Evolutionary conservation across 768 basidiomycete genomes (phyloP), one percentile per base, ranked within the genome.

Genomic region (Xerocomus spinulosus): DNA sequence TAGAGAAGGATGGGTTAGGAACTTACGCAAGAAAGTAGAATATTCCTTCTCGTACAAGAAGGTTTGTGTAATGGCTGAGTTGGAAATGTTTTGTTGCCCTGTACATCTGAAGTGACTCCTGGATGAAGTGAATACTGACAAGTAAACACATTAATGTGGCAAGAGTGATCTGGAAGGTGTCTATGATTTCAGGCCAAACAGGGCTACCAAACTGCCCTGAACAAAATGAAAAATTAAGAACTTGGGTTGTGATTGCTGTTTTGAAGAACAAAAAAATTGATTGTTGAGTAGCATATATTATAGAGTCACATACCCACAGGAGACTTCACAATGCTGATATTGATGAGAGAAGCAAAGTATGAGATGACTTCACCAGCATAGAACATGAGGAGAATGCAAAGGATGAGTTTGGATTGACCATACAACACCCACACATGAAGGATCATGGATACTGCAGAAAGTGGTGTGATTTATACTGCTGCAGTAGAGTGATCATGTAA

Each of bases 11-110:
- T 23, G n/a, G 4, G 20, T 9, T 2, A 9, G 6, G 18, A 8
- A 38, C 45, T 14, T 39, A 46, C 45, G 25, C 37, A 5, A 46
- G 13, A 32, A 46, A 46, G 37, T 46, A 46, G 12, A 46, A 3
- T 18, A 39, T 17, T 14, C 45, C 45, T 23, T 46, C 37, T n/a
- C 17, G 14, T 26, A 15, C 45, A 3, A 39, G 9, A 23, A 46
- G 30, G 4, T 8, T 30, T 9, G 25, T 17, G 9, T 46, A 46
- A 7, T 8, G 37, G 8, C 15, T 46, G 8, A 32, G 28, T 5
- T 25, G 36, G 10, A 23, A 46, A 9, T 18, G 37, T n/a, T 39
- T 46, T 9, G 37, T 46, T 9, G 23, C 29, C 9, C 18, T 30
- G 45, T 46, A 46, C 37, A 32, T 46, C 10, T 32, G 45, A n/a